Evolutionary conservation across 768 basidiomycete species (phyloP).

Genomic region (Agrocybe chaxingu): DNA sequence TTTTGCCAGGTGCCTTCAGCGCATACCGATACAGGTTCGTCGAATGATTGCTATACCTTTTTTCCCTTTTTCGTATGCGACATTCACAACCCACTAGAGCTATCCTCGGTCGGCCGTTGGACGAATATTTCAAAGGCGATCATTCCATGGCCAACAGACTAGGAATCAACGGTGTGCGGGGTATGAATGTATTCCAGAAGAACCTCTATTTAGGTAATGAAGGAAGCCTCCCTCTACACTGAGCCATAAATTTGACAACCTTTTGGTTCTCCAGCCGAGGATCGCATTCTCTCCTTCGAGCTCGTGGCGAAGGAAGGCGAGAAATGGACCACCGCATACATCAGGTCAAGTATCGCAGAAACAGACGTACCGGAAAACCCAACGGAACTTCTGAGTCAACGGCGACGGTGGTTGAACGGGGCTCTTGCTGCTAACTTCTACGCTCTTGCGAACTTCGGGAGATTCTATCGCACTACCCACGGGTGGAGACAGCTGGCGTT

Average conservation of each 20-base stretch:
- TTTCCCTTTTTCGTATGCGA: too few relatives aligned
- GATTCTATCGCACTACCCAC: slow-evolving; percentile 82
- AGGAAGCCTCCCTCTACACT: neutral
- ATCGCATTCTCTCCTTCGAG: slow-evolving; percentile 97
- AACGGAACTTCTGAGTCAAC: slow-evolving; percentile 89
- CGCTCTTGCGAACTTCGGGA: slow-evolving; percentile 87
- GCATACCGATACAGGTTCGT: slow-evolving; percentile 73
- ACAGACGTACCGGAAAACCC: slow-evolving; percentile 92
- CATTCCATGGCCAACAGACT: slow-evolving; percentile 88
- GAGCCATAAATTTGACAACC: slow-evolving; percentile 2
- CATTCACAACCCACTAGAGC: slow-evolving; percentile 38
- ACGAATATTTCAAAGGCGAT: slow-evolving; percentile 87
- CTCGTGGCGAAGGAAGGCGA: slow-evolving; percentile 88
- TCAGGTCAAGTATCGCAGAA: slow-evolving; percentile 94
- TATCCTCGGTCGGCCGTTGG: slow-evolving; percentile 83
- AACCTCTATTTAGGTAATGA: slow-evolving; percentile 57
- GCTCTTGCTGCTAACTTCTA: slow-evolving; percentile 93
- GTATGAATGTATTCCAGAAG: slow-evolving; percentile 97
- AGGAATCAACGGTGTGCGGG: slow-evolving; percentile 90
- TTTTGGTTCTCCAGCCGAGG: slow-evolving; percentile 54
- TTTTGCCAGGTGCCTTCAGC: slow-evolving; percentile 94
- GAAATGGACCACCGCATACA: slow-evolving; percentile 83
- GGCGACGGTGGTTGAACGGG: slow-evolving; percentile 95
- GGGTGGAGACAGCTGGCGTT: slow-evolving; percentile 93
- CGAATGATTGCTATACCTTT: too few relatives aligned